Evolutionary conservation across 192 early-diverging fungal species (phyloP).

Genomic region (Coemansia sp.): DNA sequence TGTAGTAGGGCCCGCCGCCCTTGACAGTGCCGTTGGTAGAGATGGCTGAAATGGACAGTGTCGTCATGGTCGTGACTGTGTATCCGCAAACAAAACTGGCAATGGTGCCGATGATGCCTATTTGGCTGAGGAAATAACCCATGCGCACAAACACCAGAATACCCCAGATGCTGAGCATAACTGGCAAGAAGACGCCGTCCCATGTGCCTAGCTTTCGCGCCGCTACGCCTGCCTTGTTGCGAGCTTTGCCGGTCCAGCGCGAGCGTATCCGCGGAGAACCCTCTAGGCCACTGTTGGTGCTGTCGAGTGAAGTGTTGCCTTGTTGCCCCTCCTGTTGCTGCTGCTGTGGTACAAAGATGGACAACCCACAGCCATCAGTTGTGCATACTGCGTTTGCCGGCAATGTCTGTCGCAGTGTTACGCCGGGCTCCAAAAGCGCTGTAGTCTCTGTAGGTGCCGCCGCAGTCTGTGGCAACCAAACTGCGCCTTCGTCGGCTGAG

Average conservation of each 20-base stretch:
- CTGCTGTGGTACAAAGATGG: background rate
- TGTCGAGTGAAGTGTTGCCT: background rate
- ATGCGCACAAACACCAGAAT: slow-evolving; percentile 73
- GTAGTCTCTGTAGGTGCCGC: slow-evolving; percentile 5
- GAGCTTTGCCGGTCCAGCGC: background rate
- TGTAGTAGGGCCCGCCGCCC: slow-evolving; percentile 73
- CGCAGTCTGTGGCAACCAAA: background rate
- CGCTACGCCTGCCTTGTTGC: background rate
- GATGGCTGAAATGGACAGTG: slow-evolving; percentile 69
- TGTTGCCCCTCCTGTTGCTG: background rate
- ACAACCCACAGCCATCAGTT: background rate
- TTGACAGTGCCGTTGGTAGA: slow-evolving; percentile 69
- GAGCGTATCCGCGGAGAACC: background rate
- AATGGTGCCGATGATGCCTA: slow-evolving; percentile 65
- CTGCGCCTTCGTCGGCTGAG: slow-evolving; percentile 23
- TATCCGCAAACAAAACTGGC: slow-evolving; percentile 65
- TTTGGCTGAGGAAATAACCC: slow-evolving; percentile 67
- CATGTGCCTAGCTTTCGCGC: slow-evolving; percentile 64
- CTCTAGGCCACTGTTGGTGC: background rate
- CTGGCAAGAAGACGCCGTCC: slow-evolving; percentile 73
- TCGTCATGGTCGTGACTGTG: slow-evolving; percentile 64
- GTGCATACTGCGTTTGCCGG: background rate
- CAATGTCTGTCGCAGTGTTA: background rate
- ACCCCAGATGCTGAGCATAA: slow-evolving; percentile 72
- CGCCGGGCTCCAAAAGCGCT: background rate